Percentiles rank a stretch among this genome's conserved stretches.
These are phyloP conservation scores for Epichloe bromicola DNA, from an alignment of 2,329 filamentous ascomycete species.

Conservation along the genomic window DNA sequence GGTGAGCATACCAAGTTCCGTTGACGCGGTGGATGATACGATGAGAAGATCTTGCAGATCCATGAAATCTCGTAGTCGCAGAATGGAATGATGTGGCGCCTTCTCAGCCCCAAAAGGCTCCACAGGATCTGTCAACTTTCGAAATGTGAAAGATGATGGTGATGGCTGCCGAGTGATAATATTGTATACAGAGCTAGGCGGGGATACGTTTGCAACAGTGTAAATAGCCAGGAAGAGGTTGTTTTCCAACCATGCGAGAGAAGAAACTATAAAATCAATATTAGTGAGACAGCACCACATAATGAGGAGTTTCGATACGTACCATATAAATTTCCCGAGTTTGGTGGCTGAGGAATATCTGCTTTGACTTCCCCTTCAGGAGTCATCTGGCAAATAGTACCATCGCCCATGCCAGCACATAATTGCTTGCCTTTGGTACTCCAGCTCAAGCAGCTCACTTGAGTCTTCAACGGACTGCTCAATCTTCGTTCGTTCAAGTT, in stretches of 20 bases:
- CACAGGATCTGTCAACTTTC: conserved; percentile 63
- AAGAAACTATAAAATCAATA: conserved; percentile 44
- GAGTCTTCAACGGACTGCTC: conserved; percentile 52
- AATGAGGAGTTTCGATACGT: conserved; percentile 17
- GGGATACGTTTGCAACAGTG: conserved; percentile 46
- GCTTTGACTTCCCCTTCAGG: conserved; percentile 66
- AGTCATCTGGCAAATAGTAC: conserved; percentile 70
- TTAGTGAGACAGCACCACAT: conserved; percentile 6
- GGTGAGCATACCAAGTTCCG: conserved; percentile 67
- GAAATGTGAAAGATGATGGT: conserved; percentile 51
- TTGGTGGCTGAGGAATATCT: conserved; percentile 64
- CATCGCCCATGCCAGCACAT: conserved; percentile 72
- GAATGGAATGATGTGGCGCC: conserved; percentile 62
- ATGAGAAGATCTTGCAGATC: conserved; percentile 71
- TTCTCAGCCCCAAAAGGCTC: conserved; percentile 55
- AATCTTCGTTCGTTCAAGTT: conserved; percentile 58
- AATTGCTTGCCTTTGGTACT: conserved; percentile 89
- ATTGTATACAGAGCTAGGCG: conserved; percentile 60
- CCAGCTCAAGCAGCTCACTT: conserved; percentile 80
- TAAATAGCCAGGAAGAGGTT: conserved; percentile 72
- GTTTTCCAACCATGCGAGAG: conserved; percentile 80
- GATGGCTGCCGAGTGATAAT: conserved; percentile 56
- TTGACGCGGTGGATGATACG: conserved; percentile 65
- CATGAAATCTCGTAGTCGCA: conserved; percentile 68
- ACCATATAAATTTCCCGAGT: conserved; percentile 55